A percentile compares a stretch with the other conserved stretches of the same genome.
phyloP scores from a whole-genome alignment of 768 basidiomycete species.

The Termitomyces sp. region DNA sequence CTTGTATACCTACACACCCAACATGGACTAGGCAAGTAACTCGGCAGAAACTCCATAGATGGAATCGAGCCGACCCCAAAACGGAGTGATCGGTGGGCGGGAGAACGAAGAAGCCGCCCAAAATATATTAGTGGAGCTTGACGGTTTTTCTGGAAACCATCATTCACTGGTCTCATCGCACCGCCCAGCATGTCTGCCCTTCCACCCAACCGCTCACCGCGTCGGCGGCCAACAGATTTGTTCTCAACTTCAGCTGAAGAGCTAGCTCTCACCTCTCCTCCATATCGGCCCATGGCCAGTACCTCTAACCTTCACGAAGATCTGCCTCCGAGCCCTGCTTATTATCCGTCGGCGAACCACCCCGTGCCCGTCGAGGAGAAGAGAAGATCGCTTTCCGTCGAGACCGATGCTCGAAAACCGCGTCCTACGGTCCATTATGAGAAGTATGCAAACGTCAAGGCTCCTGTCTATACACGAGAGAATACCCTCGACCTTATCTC shows the following conservation, averaged over 20 bases:
- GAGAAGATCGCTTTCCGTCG: constrained; percentile 19
- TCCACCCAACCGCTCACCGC: not conserved
- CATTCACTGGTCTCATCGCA: not conserved
- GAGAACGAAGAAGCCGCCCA: not conserved
- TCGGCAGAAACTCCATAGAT: not conserved
- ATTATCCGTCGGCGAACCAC: constrained; percentile 19
- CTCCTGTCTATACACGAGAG: constrained; percentile 25
- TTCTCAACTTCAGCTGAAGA: constrained; percentile 18
- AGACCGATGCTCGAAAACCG: constrained; percentile 18
- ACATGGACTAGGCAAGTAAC: not conserved
- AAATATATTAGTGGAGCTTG: not conserved
- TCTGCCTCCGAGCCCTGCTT: constrained; percentile 26
- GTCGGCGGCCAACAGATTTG: constrained; percentile 6
- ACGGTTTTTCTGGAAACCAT: constrained; percentile 6
- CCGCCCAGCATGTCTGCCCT: constrained; percentile 1
- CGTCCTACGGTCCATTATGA: constrained; percentile 53
- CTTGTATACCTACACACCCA: not conserved
- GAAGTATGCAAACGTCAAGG: constrained; percentile 28
- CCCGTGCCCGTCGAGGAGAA: constrained; percentile 18
- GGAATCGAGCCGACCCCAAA: not conserved
- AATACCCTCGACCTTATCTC: constrained; percentile 28
- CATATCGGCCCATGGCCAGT: constrained; percentile 33
- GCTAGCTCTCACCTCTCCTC: constrained; percentile 28
- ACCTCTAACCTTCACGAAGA: constrained; percentile 27
- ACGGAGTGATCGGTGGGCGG: not conserved